These are phyloP conservation scores for Ulmus americana DNA, from an alignment of 331 rosid species.

Conservation along the genomic window DNA sequence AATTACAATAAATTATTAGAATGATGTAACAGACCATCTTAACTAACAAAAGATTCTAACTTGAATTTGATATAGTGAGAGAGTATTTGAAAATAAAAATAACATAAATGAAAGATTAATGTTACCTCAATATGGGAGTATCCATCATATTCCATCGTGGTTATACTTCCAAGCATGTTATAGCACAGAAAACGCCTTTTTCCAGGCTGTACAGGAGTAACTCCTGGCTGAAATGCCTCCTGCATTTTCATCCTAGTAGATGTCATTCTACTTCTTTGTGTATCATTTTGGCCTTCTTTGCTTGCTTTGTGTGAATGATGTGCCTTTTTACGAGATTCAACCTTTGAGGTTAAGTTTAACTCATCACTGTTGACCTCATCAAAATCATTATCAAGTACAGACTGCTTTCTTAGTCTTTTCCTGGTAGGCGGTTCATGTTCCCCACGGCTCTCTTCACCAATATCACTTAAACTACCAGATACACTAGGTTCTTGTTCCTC, in stretches of 20 bases:
- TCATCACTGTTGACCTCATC: slow-evolving; percentile 47
- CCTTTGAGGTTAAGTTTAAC: slow-evolving; percentile 38
- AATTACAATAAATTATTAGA: slow-evolving; percentile 24
- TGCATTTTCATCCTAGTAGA: slow-evolving; percentile 53
- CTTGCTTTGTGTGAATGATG: slow-evolving; percentile 39
- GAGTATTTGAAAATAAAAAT: slow-evolving; percentile 14
- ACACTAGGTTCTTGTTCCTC: slow-evolving; percentile 56
- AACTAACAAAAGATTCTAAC: not conserved
- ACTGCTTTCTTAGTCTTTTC: slow-evolving; percentile 62
- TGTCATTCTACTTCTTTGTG: slow-evolving; percentile 29
- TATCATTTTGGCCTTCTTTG: slow-evolving; percentile 36
- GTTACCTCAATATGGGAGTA: slow-evolving; percentile 87
- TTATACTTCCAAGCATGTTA: slow-evolving; percentile 86
- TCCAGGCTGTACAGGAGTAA: slow-evolving; percentile 72
- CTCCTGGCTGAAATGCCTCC: slow-evolving; percentile 87
- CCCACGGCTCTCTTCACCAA: slow-evolving; percentile 60
- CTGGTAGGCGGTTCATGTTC: slow-evolving; percentile 59
- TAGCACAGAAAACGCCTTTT: slow-evolving; percentile 84
- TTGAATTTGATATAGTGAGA: not conserved
- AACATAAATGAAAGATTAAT: not conserved
- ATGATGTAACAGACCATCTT: slow-evolving; percentile 1
- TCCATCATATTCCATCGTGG: slow-evolving; percentile 73
- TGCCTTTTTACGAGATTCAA: slow-evolving; percentile 51
- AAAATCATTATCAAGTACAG: slow-evolving; percentile 35
- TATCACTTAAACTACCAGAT: slow-evolving; percentile 64